Evolutionary conservation across 164 flowering plant genomes (phyloP), one percentile per base, ranked within the genome.

Genomic region (Umbilicus rupestris): DNA sequence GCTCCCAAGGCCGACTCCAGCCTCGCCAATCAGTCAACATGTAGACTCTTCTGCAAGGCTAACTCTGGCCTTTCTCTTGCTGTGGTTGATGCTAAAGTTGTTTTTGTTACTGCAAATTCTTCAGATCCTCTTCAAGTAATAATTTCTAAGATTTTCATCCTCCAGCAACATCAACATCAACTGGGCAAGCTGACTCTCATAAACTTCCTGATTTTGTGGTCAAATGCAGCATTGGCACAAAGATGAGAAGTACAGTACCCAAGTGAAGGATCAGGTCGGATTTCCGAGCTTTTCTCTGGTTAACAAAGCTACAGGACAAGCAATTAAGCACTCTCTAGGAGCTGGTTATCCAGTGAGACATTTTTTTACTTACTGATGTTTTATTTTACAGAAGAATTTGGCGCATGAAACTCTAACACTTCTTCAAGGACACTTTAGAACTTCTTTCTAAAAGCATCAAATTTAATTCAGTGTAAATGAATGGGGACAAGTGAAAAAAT

Each of bases 191-290:
- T 41, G 44, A 9, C 12, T 3, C 26, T n/a, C 26, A 2, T 24
- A 55, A 26, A 26, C 22, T 55, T 33, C 1, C 22, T 55, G 33
- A 55, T 28, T 26, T 55, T 55, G 6, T 52, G 16, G 19, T 15
- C 16, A 26, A 55, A 9, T 55, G 60, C 60, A 55, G 60, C 60
- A 55, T 28, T 55, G 60, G 60, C 11, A 55, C 28, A 55, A 55
- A 55, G 60, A 55, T n/a, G 60, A 55, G 33, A 55, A 55, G 60
- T 26, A 55, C 60, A 28, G 60, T 29, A 55, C 60, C 33, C 60
- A 55, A 55, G 60, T 55, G 33, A 55, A 55, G 31, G 60, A 55
- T 28, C 60, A 28, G 33, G 60, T 26, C 33, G 33, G 60, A 55
- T 55, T 55, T 29, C 60, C 60, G 3, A 55, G 33, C 60, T 55